phyloP scores from a whole-genome alignment of 192 early-diverging fungal species.

The Backusella psychrophila region DNA sequence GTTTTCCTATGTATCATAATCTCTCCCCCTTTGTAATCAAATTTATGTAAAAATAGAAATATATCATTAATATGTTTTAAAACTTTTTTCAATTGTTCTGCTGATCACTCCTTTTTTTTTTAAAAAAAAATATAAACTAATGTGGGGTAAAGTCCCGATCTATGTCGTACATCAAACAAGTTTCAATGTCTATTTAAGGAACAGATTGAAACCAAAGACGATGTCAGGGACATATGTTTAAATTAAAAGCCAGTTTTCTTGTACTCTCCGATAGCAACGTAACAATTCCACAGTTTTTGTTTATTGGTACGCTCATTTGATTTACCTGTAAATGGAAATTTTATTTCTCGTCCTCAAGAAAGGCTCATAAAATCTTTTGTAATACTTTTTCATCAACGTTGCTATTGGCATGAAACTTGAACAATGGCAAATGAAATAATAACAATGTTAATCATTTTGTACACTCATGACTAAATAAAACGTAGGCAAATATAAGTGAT shows the following conservation, averaged over 20 bases:
- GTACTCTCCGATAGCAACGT: background rate
- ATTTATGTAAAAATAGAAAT: slow-evolving; percentile 4
- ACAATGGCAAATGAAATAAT: background rate
- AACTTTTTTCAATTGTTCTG: background rate
- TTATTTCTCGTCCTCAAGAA: background rate
- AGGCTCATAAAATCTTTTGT: background rate
- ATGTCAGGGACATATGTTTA: background rate
- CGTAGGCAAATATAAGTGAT: too few species aligned
- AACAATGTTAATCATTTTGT: too few species aligned
- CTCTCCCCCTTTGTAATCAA: background rate
- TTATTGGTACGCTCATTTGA: background rate
- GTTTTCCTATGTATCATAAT: background rate
- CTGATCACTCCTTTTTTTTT: background rate
- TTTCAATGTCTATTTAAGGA: slow-evolving; percentile 2
- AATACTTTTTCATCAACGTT: background rate
- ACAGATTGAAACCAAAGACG: background rate
- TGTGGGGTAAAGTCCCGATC: background rate
- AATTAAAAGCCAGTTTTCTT: background rate
- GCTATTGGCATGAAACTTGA: background rate
- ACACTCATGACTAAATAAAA: background rate
- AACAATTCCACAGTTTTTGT: background rate
- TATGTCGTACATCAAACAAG: slow-evolving; percentile 1
- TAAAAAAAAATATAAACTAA: background rate
- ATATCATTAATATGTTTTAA: background rate
- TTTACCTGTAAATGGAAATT: background rate